These are phyloP conservation scores for Venustampulla echinocandica DNA, from an alignment of 495 filamentous ascomycete species.

Conservation along the genomic window DNA sequence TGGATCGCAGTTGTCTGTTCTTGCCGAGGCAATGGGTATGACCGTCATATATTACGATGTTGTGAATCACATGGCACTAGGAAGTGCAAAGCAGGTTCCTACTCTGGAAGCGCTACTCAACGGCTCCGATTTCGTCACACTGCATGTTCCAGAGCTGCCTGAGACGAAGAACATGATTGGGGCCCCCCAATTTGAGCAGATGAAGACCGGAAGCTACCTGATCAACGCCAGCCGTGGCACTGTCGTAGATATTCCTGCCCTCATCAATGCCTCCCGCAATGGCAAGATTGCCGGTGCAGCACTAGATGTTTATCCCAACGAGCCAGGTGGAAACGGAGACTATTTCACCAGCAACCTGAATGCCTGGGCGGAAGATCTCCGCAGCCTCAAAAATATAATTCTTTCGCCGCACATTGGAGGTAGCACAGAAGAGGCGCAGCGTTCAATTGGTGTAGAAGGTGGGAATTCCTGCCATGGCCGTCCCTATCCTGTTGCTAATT, in stretches of 20 bases:
- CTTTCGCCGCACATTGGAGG: constrained; percentile 95
- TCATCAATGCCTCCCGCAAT: constrained; percentile 78
- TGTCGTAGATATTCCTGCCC: constrained; percentile 87
- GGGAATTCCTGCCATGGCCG: constrained; percentile 1
- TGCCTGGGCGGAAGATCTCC: constrained; percentile 76
- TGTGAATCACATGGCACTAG: constrained; percentile 85
- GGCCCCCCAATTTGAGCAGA: constrained; percentile 63
- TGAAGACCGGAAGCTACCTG: constrained; percentile 87
- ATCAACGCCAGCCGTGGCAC: constrained; percentile 94
- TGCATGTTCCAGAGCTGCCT: constrained; percentile 86
- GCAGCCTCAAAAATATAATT: constrained; percentile 82
- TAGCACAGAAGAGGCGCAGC: constrained; percentile 95
- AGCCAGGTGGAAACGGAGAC: constrained; percentile 88
- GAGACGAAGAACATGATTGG: constrained; percentile 92
- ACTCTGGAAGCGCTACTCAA: constrained; percentile 67
- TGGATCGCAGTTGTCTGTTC: constrained; percentile 89
- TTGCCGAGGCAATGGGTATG: constrained; percentile 98
- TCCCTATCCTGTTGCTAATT: constrained; percentile 1
- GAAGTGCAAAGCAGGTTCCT: constrained; percentile 73
- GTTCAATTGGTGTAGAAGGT: constrained; percentile 86
- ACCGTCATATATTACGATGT: constrained; percentile 93
- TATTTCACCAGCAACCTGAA: constrained; percentile 89
- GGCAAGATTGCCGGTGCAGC: constrained; percentile 92
- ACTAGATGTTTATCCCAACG: constrained; percentile 90
- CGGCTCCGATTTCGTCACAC: constrained; percentile 80